A percentile compares a stretch with the other conserved stretches of the same genome.
Evolutionary conservation across 352 stramenopile species (phyloP).

Genomic region (Phytophthora idaei): DNA sequence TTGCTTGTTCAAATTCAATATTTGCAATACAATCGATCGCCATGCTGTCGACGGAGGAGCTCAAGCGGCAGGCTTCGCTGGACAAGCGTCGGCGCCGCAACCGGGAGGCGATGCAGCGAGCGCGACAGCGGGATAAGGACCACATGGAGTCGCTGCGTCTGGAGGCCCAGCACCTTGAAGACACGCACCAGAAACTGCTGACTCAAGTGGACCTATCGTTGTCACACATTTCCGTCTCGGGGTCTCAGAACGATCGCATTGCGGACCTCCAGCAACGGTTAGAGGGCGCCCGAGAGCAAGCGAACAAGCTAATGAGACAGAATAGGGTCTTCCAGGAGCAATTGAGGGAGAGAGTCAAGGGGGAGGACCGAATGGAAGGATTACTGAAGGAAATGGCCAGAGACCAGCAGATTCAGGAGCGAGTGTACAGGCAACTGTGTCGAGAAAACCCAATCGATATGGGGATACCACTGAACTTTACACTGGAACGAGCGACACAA

Average conservation of each 20-base stretch:
- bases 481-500: slow-evolving; percentile 37
- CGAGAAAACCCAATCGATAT: slow-evolving; percentile 20
- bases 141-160: slow-evolving; percentile 53
- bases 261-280: slow-evolving; percentile 37
- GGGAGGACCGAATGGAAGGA: slow-evolving; percentile 62
- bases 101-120: slow-evolving; percentile 66
- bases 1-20: too few species aligned
- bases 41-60: slow-evolving; percentile 16
- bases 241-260: slow-evolving; percentile 10
- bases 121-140: slow-evolving; percentile 55
- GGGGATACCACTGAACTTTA: slow-evolving; percentile 21
- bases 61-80: slow-evolving; percentile 41
- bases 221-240: slow-evolving; percentile 12
- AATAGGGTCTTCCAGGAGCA: slow-evolving; percentile 56
- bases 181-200: slow-evolving; percentile 44
- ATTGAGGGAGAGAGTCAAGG: slow-evolving; percentile 52
- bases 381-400: slow-evolving; percentile 51
- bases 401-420: slow-evolving; percentile 33
- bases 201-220: slow-evolving; percentile 44
- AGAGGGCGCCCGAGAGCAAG: slow-evolving; percentile 40
- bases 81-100: slow-evolving; percentile 59
- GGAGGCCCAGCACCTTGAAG: slow-evolving; percentile 39
- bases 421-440: slow-evolving; percentile 33
- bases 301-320: slow-evolving; percentile 46
- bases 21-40: too few species aligned